Percentiles rank a stretch among this genome's conserved stretches.
These are phyloP conservation scores for Hypoxylon lienhwacheense DNA, from an alignment of 495 filamentous ascomycete species.

Conservation along the genomic window DNA sequence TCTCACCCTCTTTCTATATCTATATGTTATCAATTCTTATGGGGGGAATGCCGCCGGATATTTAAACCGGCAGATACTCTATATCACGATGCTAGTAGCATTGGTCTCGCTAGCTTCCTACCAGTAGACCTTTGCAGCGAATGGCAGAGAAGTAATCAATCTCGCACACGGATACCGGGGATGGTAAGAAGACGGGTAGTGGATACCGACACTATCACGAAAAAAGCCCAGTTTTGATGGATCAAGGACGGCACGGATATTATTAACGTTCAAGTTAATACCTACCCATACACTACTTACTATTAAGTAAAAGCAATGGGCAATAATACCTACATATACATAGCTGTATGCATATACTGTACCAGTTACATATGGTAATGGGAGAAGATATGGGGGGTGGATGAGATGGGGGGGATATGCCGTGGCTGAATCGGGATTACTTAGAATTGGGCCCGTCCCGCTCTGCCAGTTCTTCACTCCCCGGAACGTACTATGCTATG, in stretches of 20 bases:
- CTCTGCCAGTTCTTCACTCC: too few relatives aligned
- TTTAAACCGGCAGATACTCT: conserved; percentile 22
- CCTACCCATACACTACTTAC: too few relatives aligned
- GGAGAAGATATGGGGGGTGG: conserved; percentile 13
- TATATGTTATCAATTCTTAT: conserved; percentile 6
- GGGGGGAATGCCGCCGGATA: conserved; percentile 15
- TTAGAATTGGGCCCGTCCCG: conserved; percentile 37
- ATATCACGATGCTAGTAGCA: conserved; percentile 19
- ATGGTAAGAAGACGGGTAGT: conserved; percentile 11
- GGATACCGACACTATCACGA: conserved; percentile 18
- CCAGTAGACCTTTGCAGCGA: conserved; percentile 14
- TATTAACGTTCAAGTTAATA: conserved; percentile 32
- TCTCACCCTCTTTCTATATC: conserved; percentile 5
- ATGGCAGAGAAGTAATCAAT: conserved; percentile 31
- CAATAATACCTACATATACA: too few relatives aligned
- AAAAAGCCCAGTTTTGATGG: conserved; percentile 34
- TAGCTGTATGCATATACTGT: too few relatives aligned
- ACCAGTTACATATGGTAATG: too few relatives aligned
- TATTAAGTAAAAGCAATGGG: conserved; percentile 4
- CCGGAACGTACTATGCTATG: conserved; percentile 22
- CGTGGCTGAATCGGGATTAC: conserved; percentile 35
- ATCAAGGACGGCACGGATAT: conserved; percentile 40
- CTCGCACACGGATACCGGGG: conserved; percentile 23
- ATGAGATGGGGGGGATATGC: conserved; percentile 28
- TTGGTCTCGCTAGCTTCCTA: conserved; percentile 13